Evolutionary conservation across 108 stramenopile genomes (phyloP), one percentile per base, ranked within the genome.

Genomic region (Discostella stelligeroides): DNA sequence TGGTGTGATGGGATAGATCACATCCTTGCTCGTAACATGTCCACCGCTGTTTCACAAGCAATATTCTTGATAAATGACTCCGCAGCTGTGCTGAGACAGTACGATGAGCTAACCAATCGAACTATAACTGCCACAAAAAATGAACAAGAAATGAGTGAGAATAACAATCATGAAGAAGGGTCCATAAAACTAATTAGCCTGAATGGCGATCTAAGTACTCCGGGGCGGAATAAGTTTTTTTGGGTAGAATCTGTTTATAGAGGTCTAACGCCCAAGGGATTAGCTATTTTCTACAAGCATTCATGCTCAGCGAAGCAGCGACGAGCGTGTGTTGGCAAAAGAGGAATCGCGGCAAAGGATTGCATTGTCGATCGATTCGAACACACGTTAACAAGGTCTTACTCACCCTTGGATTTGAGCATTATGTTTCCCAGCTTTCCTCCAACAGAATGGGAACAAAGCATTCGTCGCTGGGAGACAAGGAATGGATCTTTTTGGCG

Each of bases 1-100:
- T 79, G 77, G 77, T 79, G 77, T 42, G 77, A 79, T 73, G 77
- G 71, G 10, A 18, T 75, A n/a, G 18, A 38, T 45, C 10, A 48
- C 2, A 24, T 23, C 18, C 4, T 10, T 65, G 14, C 15, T 34
- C 29, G 12, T 17, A 65, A 65, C 20, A 30, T 14, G 13, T 13
- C 54, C 54, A 23, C 50, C 2, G 40, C 47, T 29, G 64, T 2
- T 50, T 34, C 59, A 21, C 39, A 13, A 7, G 59, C 48, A 40
- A n/a, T 49, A 21, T 54, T 65, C 23, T 34, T 65, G 48, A 25
- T 65, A 21, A 65, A 65, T 38, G 64, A 65, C 46, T 30, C 28
- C 2, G 20, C 51, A n/a, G 18, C 48, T 47, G 18, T 47, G 12
- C 20, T 46, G 46, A 47, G 43, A 20, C 2, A 49, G 20, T 65